These are phyloP conservation scores for Gonapodya sp. DNA, from an alignment of 192 early-diverging fungal species.

Conservation along the genomic window DNA sequence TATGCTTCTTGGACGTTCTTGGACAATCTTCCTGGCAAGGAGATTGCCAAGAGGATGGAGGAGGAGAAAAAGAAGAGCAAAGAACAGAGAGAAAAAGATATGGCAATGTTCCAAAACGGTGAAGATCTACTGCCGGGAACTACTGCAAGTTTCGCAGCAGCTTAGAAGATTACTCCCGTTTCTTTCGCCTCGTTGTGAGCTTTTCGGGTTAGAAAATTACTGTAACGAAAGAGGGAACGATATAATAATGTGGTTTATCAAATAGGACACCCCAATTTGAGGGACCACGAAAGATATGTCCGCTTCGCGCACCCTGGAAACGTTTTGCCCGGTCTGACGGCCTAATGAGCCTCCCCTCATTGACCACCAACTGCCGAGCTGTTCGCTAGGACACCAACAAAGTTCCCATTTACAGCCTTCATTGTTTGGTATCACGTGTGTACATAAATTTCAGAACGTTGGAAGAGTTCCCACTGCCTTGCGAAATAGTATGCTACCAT, in stretches of 20 bases:
- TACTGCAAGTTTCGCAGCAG: slow-evolving; percentile 1
- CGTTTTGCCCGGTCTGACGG: no score
- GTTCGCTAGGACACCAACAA: no score
- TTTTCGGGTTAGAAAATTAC: slow-evolving; percentile 4
- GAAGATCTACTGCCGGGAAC: not conserved
- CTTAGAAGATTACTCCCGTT: not conserved
- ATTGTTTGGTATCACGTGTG: no score
- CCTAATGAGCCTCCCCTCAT: no score
- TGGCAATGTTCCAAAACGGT: not conserved
- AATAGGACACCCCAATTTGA: not conserved
- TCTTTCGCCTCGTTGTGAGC: slow-evolving; percentile 1
- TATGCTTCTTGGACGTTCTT: slow-evolving; percentile 4
- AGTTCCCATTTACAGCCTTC: no score
- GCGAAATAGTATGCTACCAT: no score
- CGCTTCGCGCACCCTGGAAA: no score
- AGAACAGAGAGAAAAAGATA: slow-evolving; percentile 4
- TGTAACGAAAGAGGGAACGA: slow-evolving; percentile 4
- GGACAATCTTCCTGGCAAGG: slow-evolving; percentile 1
- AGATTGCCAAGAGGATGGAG: slow-evolving; percentile 1
- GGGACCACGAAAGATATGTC: not conserved
- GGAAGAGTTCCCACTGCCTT: no score
- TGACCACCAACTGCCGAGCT: no score
- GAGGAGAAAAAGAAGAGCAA: slow-evolving; percentile 4
- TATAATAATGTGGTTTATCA: not conserved
- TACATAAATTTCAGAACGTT: no score